These are phyloP conservation scores for Nemania diffusa DNA, from an alignment of 2,329 filamentous ascomycete genomes.

Conservation along the genomic window DNA sequence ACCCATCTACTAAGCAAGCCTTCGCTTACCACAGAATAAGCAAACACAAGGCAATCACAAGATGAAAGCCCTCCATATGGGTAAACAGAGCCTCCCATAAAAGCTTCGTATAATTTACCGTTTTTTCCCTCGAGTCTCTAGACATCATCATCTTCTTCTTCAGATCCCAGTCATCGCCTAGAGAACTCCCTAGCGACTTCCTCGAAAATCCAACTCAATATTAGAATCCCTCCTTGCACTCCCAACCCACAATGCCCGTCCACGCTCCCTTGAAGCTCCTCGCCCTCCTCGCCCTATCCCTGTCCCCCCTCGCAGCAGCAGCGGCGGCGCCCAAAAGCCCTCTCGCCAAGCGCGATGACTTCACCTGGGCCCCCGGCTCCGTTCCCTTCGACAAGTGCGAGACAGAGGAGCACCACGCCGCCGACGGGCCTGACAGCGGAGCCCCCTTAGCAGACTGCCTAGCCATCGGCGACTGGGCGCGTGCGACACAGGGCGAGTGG, in stretches of 20 bases:
- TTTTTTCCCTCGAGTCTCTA: background rate
- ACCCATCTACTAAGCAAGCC: too few relatives aligned
- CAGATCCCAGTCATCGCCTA: too few relatives aligned
- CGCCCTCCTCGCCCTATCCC: constrained; percentile 21
- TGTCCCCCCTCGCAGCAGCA: constrained; percentile 25
- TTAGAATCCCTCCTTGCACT: too few relatives aligned
- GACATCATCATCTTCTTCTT: background rate
- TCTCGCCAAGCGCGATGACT: too few relatives aligned
- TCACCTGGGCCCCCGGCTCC: too few relatives aligned
- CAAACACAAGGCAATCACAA: background rate
- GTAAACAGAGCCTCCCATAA: background rate
- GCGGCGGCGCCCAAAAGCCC: too few relatives aligned
- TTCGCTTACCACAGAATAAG: background rate
- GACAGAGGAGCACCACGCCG: constrained; percentile 11
- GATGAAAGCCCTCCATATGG: background rate
- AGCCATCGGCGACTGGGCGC: constrained; percentile 31
- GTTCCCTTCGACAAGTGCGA: constrained; percentile 16
- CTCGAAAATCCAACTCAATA: too few relatives aligned
- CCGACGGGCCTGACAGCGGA: too few relatives aligned
- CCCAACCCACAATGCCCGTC: background rate
- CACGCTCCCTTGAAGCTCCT: constrained; percentile 24
- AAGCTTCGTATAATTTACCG: too few relatives aligned
- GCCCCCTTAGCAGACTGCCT: constrained; percentile 37
- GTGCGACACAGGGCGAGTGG: too few relatives aligned
- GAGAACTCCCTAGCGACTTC: too few relatives aligned